phyloP scores from a whole-genome alignment of 2,329 filamentous ascomycete genomes.

The Beauveria caledonica region DNA sequence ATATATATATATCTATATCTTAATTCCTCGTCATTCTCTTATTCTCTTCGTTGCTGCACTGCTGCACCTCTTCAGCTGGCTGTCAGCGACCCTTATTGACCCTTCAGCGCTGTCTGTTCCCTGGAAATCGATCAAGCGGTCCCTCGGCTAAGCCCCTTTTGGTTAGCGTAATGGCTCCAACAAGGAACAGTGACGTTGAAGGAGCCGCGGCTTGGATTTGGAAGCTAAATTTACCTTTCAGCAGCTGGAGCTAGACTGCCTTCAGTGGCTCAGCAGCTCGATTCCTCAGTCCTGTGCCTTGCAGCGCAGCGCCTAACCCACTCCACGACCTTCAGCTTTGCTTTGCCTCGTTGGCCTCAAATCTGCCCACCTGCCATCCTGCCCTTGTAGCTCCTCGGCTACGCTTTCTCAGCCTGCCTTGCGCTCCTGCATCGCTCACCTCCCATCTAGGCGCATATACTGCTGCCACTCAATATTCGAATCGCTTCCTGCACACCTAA shows the following conservation, averaged over 20 bases:
- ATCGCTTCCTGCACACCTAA: neutral
- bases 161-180: neutral
- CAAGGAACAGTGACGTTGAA: neutral
- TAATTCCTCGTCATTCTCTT: too few species aligned
- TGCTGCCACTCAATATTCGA: neutral
- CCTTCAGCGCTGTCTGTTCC: neutral
- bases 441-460: neutral
- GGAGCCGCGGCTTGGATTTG: neutral
- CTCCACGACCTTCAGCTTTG: neutral
- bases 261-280: too few species aligned
- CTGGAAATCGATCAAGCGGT: neutral
- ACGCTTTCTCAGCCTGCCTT: neutral
- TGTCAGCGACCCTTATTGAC: neutral
- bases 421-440: neutral
- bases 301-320: neutral
- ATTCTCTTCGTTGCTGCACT: too few species aligned
- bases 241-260: too few species aligned
- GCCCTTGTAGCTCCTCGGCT: neutral
- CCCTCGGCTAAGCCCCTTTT: neutral
- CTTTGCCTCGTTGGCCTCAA: slow-evolving; percentile 5
- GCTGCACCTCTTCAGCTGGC: too few species aligned
- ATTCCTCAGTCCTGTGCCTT: too few species aligned
- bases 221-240: neutral
- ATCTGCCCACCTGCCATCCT: neutral
- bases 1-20: too few species aligned